Evolutionary conservation across 371 early-diverging fungal genomes (phyloP), one percentile per base, ranked within the genome.

Genomic region (Mucor plumbeus): DNA sequence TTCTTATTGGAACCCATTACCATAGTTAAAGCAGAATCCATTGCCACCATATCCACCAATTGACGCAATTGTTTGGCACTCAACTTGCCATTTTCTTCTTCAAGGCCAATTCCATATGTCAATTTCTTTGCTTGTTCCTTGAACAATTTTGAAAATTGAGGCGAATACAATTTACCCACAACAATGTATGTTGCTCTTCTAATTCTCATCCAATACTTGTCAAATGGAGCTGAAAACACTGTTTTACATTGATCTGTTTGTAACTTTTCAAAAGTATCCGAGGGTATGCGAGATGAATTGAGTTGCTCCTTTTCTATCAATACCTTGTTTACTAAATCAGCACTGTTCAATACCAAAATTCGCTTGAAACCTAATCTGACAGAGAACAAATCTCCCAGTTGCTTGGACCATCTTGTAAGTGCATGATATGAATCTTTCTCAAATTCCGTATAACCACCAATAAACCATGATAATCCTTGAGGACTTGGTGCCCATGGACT

Each of bases 181-280:
- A 71, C 74, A 11, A 58, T 57, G 44, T 69, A 50, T 15, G 78
- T 70, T 9, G 71, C 70, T 43, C 77, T 73, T 36, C 83, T 72
- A 8, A 83, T 57, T n/a, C 79, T 67, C 15, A 64, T 35, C 80
- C 83, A 83, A 35, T 76, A 75, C 7, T 61, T 38, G 1, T 68
- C 50, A 59, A 82, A 82, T 7, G 72, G 63, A 11, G 76, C 72
- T 2, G 79, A 40, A 63, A 71, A 80, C 2, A 82, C 73, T 0
- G 80, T 76, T 57, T 78, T 76, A 56, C 71, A 76, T 65, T 67
- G 61, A 53, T 80, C 80, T 14, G 77, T 73, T 63, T 81, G 60
- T 14, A 74, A 19, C 4, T 44, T 65, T 57, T 84, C 84, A 5
- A 76, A 66, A 0, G 69, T 55, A 41, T 76, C 80, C 3, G 71